Conservation (phyloP, 176 grass and related monocot species). For the Rhynchospora breviuscula region DNA sequence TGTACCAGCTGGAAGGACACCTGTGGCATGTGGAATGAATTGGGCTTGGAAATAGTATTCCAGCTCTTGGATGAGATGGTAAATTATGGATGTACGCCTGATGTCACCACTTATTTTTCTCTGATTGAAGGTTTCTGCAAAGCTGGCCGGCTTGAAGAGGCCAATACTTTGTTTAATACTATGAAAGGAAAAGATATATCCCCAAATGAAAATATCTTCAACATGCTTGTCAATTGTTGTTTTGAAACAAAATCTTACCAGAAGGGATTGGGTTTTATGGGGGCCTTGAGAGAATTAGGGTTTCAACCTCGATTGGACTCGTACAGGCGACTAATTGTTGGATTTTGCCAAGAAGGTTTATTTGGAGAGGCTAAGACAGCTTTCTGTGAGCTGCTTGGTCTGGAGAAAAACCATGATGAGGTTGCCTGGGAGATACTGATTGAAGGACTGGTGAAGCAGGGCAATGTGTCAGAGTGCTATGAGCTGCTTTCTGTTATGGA, state of each 20-base stretch:
- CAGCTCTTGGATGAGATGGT: constrained; percentile 61
- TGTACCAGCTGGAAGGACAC: constrained; percentile 29
- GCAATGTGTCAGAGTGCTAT: constrained; percentile 49
- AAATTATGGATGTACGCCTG: constrained; percentile 48
- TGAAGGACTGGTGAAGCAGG: constrained; percentile 54
- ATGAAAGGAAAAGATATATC: constrained; percentile 47
- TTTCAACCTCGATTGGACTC: constrained; percentile 62
- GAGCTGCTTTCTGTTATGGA: constrained; percentile 64
- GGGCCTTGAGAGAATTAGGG: constrained; percentile 41
- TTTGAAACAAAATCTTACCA: constrained; percentile 48
- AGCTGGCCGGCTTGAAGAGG: constrained; percentile 48
- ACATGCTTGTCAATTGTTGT: constrained; percentile 61
- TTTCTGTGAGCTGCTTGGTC: constrained; percentile 51
- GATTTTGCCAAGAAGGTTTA: constrained; percentile 50
- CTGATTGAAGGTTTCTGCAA: constrained; percentile 68
- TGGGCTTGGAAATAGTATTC: constrained; percentile 45
- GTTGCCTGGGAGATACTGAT: constrained; percentile 82
- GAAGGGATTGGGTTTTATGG: constrained; percentile 51
- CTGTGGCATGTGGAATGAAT: constrained; percentile 48
- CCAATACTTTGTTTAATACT: constrained; percentile 51
- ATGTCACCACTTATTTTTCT: constrained; percentile 42
- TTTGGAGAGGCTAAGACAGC: constrained; percentile 54
- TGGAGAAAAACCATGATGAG: constrained; percentile 74
- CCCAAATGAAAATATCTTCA: constrained; percentile 73
- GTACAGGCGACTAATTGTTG: constrained; percentile 57